Evolutionary conservation across 2,329 filamentous ascomycete genomes (phyloP), one percentile per base, ranked within the genome.

Genomic region (Penicillium sp.): DNA sequence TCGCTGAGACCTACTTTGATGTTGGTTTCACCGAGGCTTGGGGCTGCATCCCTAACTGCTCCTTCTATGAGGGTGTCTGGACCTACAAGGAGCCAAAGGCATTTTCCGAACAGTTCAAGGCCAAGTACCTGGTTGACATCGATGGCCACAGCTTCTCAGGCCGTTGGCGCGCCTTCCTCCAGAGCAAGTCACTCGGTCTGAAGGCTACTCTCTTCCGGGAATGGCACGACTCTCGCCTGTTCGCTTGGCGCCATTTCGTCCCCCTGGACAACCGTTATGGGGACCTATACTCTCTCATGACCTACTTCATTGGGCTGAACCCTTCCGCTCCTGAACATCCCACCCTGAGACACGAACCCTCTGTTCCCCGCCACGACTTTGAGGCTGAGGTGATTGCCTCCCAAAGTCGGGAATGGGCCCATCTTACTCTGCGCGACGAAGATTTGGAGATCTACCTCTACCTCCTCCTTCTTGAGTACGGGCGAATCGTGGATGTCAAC

Each of bases 401-500:
- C 35, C 73, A 76, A 49, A 71, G 75, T 14, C 65, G 72, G 30
- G 73, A 76, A 57, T 78, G 76, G 76, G 75, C 76, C 5, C 70
- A 74, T 42, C 71, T 72, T 43, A 73, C 73, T 13, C 60, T 80
- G 33, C 73, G 78, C 54, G 62, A 70, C 51, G 75, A 76, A 62
- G 89, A 91, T 70, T 86, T 91, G 77, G 88, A 91, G 76, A 87
- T 85, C 7, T 78, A 78, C 64, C 73, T 73, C 63, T 76, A 75
- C 62, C 65, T 75, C 68, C 71, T 72, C 46, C 67, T 70, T n/a
- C 61, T 71, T 51, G 87, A 87, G 68, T 89, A 89, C 61, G 87
- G 81, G 26, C 81, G 87, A 16, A 83, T 89, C n/a, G 83, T 87
- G 64, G 87, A 89, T 61, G 86, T 89, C 62, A 81, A 87, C 65